Evolutionary conservation across 2,329 filamentous ascomycete genomes (phyloP).

Genomic region (Stachybotrys chartarum): DNA sequence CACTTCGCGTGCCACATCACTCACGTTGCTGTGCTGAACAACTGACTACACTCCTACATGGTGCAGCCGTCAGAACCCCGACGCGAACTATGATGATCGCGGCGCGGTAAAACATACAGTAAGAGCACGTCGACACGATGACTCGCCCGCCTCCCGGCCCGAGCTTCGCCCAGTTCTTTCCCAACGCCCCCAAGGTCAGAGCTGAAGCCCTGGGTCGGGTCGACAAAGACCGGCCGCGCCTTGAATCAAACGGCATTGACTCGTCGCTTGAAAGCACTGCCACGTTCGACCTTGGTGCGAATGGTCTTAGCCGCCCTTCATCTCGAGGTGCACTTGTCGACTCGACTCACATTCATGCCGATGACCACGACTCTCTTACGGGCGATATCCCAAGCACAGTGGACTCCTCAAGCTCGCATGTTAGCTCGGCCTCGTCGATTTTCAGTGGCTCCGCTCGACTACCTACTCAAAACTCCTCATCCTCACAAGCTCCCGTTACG

Average conservation of each 20-base stretch:
- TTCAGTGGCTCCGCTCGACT: constrained; percentile 49
- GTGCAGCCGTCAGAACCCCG: constrained; percentile 12
- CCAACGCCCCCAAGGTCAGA: constrained; percentile 63
- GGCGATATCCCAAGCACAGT: constrained; percentile 64
- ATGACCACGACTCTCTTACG: constrained; percentile 52
- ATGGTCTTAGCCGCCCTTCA: constrained; percentile 12
- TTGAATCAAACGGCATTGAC: constrained; percentile 13
- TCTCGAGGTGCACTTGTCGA: constrained; percentile 15
- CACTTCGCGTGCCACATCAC: constrained; percentile 13
- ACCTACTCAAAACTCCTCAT: constrained; percentile 32
- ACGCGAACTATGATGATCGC: constrained; percentile 49
- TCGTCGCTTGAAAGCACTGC: constrained; percentile 14
- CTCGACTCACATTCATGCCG: constrained; percentile 23
- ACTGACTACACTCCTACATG: constrained; percentile 10
- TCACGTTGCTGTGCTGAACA: constrained; percentile 1
- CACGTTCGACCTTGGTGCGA: constrained; percentile 10
- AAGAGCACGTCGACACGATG: constrained; percentile 54
- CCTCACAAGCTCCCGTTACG: constrained; percentile 38
- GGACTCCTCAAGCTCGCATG: constrained; percentile 65
- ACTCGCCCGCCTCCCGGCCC: constrained; percentile 68
- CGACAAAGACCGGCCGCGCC: constrained; percentile 22
- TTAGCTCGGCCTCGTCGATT: constrained; percentile 64
- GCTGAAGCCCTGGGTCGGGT: constrained; percentile 32
- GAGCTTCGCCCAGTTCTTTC: constrained; percentile 83
- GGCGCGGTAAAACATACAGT: constrained; percentile 45